Evolutionary conservation across 2,329 filamentous ascomycete species (phyloP), one percentile per base, ranked within the genome.

Genomic region (Fusarium sp.): DNA sequence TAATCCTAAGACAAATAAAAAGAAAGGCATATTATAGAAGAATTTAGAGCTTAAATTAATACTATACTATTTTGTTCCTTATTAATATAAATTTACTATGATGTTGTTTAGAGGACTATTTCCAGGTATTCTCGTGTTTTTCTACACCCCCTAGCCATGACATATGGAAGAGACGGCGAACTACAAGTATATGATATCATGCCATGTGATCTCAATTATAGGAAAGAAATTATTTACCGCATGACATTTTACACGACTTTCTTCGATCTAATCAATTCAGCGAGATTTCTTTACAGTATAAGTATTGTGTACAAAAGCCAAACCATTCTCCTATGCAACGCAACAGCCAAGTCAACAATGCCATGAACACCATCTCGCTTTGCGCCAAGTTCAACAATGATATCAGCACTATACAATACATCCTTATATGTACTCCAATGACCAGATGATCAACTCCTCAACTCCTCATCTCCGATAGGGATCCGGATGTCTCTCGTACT

Each of bases 401-500:
- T 57, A 40, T 10, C 22, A 55, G 20, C 38, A 34, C 18, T 20
- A 38, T 9, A 63, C 51, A 69, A 52, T 44, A 36, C 22, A 44
- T 8, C 42, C 22, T 54, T 26, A 18, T 8, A 20, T 49, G 13
- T n/a, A 22, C 33, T 52, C 24, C 11, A 6, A 38, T 6, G 11
- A 9, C 9, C 18, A 9, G 18, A 40, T 45, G 8, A 14, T 36
- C 14, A 31, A 17, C 28, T 36, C 20, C 22, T 36, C 14, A 31
- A 17, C 28, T 36, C 20, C 22, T 75, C 78, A 84, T 63, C 83
- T 78, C 65, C 82, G 80, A 64, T 84, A 86, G 44, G 79, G 78
- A 62, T 85, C 83, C 5, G 78, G 78, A 39, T 80, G 81, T 24
- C 79, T 78, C 10, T 85, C 83, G 51, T 83, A 85, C 34, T 85